Evolutionary conservation across 2,329 filamentous ascomycete species (phyloP), one percentile per base, ranked within the genome.

Genomic region (Aspergillus fumigatus): DNA sequence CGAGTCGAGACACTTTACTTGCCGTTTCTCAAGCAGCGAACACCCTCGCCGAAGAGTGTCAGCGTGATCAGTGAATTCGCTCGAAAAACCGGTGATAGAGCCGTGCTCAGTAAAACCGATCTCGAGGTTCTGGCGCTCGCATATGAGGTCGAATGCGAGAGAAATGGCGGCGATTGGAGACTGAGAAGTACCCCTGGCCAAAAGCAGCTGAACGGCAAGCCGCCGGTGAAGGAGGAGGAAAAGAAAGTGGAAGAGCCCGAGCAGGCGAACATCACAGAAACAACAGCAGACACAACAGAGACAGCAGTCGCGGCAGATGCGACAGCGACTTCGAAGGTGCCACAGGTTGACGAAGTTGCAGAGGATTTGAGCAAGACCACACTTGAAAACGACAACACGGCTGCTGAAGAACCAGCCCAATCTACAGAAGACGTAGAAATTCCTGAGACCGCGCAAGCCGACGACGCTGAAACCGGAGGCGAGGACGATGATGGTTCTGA

Each of bases 81-180:
- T 48, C 84, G 90, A 54, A 88, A 86, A 71, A 97, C 94, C 0
- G 94, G 94, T 54, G 94, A 99, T 73, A 81, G 92, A 60, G 84
- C 88, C 10, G 93, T 97, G 0, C 78, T 99, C 57, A 97, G 92
- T 75, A 86, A 83, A 69, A 89, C 92, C 1, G 94, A 99, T 85
- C 79, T 97, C 59, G 89, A 95, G 64, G 83, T 99, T 43, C 79
- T 97, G 68, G 94, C 93, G 8, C 79, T 99, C 55, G 89, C 91
- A 1, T 97, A 97, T 72, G 94, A 99, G 72, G 72, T 97, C n/a
- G 93, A 97, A 67, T 89, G 90, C 67, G 92, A 97, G 78, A 81
- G 87, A 57, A 95, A 96, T 70, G 85, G 87, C n/a, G 92, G 92
- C 1, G 87, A 96, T 70, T 96, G 90, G 88, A 84, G 92, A 58